Evolutionary conservation across 257 asterid species (phyloP).

Genomic region (Nicotiana noctiflora): DNA sequence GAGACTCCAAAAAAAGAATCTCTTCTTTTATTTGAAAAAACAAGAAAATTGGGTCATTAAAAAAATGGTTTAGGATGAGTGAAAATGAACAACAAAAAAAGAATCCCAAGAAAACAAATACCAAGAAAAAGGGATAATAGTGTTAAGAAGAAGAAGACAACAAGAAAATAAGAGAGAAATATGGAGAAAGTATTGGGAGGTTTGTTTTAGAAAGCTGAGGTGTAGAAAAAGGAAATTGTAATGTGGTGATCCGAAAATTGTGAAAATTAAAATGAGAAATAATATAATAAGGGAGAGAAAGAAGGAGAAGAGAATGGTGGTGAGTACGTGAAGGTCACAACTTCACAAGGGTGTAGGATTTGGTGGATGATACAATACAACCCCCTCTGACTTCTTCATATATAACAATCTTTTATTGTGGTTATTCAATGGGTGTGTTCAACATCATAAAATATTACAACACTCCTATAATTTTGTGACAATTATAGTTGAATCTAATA

Average conservation of each 20-base stretch:
- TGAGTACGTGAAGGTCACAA: neutral
- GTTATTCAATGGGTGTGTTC: no score
- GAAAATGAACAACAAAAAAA: neutral
- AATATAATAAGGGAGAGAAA: neutral
- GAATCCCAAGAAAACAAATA: neutral
- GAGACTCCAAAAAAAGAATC: slow-evolving; percentile 8
- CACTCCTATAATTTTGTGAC: no score
- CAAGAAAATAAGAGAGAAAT: neutral
- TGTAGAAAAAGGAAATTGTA: slow-evolving; percentile 14
- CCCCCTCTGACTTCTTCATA: no score
- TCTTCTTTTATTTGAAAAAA: neutral
- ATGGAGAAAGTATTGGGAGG: neutral
- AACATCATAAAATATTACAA: no score
- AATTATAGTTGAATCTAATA: no score
- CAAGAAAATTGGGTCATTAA: neutral
- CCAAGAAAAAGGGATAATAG: neutral
- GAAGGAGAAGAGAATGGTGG: neutral
- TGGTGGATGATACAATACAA: neutral
- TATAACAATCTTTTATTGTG: no score
- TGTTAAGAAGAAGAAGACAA: neutral
- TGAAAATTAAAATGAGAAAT: neutral
- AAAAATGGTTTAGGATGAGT: neutral
- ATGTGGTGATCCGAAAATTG: slow-evolving; percentile 37
- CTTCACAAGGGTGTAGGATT: neutral
- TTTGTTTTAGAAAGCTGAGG: neutral